Evolutionary conservation across 2,329 filamentous ascomycete species (phyloP).

Genomic region (Aspergillus sojae): DNA sequence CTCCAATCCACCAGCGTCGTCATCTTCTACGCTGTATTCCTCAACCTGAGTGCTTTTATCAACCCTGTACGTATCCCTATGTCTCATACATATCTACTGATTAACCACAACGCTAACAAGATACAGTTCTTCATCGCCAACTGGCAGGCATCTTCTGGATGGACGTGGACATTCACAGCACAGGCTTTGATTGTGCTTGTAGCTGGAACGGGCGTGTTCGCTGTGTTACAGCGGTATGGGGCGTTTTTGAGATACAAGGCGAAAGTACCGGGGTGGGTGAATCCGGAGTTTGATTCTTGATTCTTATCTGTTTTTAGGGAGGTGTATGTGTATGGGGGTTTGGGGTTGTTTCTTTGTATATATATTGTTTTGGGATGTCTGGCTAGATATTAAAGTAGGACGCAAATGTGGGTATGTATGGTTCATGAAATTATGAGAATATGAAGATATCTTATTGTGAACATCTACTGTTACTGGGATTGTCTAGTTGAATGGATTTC

Average conservation of each 20-base stretch:
- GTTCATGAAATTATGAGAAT: too few species aligned
- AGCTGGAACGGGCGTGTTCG: conserved; percentile 43
- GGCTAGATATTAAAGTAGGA: too few species aligned
- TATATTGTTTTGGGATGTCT: not conserved
- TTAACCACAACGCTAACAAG: not conserved
- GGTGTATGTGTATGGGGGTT: too few species aligned
- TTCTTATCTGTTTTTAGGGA: not conserved
- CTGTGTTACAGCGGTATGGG: conserved; percentile 46
- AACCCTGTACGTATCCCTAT: conserved; percentile 38
- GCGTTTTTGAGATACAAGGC: conserved; percentile 38
- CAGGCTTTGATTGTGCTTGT: conserved; percentile 52
- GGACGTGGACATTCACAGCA: conserved; percentile 55
- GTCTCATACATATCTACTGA: not conserved
- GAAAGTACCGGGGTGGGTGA: conserved; percentile 50
- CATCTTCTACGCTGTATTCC: conserved; percentile 57
- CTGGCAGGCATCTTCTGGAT: conserved; percentile 51
- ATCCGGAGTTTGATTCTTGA: conserved; percentile 43
- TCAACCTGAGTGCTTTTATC: conserved; percentile 55
- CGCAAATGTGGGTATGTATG: too few species aligned
- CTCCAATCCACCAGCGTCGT: conserved; percentile 58
- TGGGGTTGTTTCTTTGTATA: not conserved
- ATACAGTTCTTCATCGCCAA: conserved; percentile 53
- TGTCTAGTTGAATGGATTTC: too few species aligned
- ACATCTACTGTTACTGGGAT: too few species aligned
- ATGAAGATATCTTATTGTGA: too few species aligned